These are phyloP conservation scores for Naegleria gruberi DNA, from an alignment of 208 protist species.

Conservation along the genomic window DNA sequence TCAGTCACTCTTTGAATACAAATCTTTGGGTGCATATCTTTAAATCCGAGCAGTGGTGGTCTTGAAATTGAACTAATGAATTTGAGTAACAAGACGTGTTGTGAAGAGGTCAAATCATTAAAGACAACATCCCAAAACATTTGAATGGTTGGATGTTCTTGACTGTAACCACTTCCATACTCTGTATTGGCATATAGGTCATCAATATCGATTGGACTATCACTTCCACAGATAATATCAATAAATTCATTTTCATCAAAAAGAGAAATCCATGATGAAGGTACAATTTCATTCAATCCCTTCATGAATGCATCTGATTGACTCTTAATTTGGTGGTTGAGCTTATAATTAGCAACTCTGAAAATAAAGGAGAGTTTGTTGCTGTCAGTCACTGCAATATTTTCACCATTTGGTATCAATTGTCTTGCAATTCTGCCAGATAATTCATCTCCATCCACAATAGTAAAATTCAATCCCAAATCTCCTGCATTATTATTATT, in stretches of 20 bases:
- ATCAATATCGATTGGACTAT: slow-evolving; percentile 34
- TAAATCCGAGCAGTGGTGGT: slow-evolving; percentile 79
- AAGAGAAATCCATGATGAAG: slow-evolving; percentile 54
- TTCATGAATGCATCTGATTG: slow-evolving; percentile 68
- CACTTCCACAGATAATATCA: slow-evolving; percentile 64
- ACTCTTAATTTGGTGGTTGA: slow-evolving; percentile 69
- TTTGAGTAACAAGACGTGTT: slow-evolving; percentile 66
- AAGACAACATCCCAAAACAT: slow-evolving; percentile 75
- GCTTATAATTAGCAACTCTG: slow-evolving; percentile 74
- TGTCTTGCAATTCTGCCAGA: not conserved
- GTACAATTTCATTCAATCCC: slow-evolving; percentile 62
- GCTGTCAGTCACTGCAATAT: slow-evolving; percentile 64
- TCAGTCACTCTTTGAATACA: slow-evolving; percentile 45
- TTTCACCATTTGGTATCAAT: slow-evolving; percentile 40
- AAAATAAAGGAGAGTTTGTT: slow-evolving; percentile 82
- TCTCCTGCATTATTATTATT: slow-evolving; percentile 56
- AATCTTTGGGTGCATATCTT: slow-evolving; percentile 71
- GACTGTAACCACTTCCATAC: slow-evolving; percentile 61
- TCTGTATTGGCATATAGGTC: slow-evolving; percentile 71
- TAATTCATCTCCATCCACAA: not conserved
- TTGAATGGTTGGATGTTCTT: slow-evolving; percentile 46
- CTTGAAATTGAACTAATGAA: slow-evolving; percentile 71
- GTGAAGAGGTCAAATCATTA: slow-evolving; percentile 49
- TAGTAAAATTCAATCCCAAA: slow-evolving; percentile 58
- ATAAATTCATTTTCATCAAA: slow-evolving; percentile 75